phyloP scores from a whole-genome alignment of 768 basidiomycete genomes.

The Trametes coccinea region DNA sequence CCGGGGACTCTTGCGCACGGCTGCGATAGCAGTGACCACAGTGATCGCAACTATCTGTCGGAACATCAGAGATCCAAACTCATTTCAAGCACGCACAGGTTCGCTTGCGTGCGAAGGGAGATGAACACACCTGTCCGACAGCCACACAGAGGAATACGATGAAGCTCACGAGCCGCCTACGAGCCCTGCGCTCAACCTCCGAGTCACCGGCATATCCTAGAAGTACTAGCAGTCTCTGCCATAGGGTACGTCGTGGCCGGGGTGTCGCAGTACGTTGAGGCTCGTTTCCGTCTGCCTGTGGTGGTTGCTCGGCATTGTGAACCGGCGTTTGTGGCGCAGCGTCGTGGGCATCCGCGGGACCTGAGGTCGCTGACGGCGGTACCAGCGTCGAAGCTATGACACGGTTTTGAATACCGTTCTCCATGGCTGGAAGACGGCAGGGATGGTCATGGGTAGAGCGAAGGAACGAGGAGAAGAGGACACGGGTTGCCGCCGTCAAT shows the following conservation, averaged over 20 bases:
- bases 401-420: neutral
- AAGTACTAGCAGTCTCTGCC: neutral
- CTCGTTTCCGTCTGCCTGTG: neutral
- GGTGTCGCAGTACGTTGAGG: neutral
- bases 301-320: neutral
- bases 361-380: neutral
- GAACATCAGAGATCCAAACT: neutral
- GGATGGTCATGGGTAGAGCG: conserved; percentile 2
- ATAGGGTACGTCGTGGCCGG: neutral
- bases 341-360: neutral
- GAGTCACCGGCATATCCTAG: neutral
- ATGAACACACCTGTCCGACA: neutral
- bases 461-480: neutral
- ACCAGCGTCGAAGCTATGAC: neutral
- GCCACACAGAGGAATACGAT: neutral
- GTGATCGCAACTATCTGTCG: conserved; percentile 5
- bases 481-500: too few relatives aligned
- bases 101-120: neutral
- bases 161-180: conserved; percentile 3
- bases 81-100: neutral
- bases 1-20: conserved; percentile 1
- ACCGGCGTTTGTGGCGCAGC: neutral
- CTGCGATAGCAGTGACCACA: neutral
- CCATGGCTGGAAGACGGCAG: neutral
- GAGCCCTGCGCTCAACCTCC: conserved; percentile 3